Evolutionary conservation across 805 yeast genomes (phyloP), one percentile per base, ranked within the genome.

Genomic region (Lachancea fermentati): DNA sequence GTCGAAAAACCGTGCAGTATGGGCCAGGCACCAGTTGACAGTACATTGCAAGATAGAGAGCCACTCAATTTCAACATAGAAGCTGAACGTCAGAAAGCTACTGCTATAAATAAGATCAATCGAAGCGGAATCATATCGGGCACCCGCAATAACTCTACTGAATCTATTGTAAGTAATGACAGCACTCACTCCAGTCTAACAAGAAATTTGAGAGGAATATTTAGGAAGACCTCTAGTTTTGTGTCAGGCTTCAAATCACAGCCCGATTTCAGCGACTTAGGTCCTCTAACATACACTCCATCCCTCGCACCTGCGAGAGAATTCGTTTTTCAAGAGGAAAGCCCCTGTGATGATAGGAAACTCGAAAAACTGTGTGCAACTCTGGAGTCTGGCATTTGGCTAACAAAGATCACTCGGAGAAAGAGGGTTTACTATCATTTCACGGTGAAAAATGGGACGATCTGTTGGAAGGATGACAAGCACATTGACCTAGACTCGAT

Each of bases 381-480:
- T 13, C 29, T 34, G n/a, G 32, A 40, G 22, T 18, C 8, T 3
- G 66, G 66, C 3, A 29, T 60, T 5, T 15, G 16, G 2, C 39
- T 62, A 47, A 47, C 39, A 7, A 60, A 57, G 35, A 51, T 62
- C 5, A 57, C 65, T 4, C 45, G 66, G 35, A 54, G 53, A 33
- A 61, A 58, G 34, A 53, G 48, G 32, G 48, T 49, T 13, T 24
- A 38, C 5, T 52, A 58, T 28, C 25, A 33, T 3, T 60, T 62
- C 31, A 50, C 36, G 19, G 32, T 62, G 17, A 41, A 39, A 22
- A 47, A 50, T 12, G 53, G 51, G 3, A 43, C 48, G 3, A 46
- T 62, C 4, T 39, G 43, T 3, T 62, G 66, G 66, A 55, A 52
- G 24, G 54, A 52, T 18, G 55, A 54, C 4, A 40, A 44, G 42